Evolutionary conservation across 2,329 filamentous ascomycete species (phyloP).

Genomic region (Exophiala sp.): DNA sequence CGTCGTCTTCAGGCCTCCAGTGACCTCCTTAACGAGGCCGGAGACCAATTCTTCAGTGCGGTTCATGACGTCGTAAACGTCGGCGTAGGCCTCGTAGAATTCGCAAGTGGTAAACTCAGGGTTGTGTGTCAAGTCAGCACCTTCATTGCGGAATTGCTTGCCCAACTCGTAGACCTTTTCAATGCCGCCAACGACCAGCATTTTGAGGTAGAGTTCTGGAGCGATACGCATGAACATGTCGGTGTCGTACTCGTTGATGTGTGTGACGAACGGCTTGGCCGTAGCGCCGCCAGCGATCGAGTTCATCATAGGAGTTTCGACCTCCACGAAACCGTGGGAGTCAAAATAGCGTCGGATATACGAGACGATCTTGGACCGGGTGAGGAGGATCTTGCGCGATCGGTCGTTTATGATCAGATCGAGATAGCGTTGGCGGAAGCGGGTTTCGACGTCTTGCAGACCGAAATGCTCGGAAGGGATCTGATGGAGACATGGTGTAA

Average conservation of each 20-base stretch:
- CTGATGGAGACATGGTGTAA: conserved; percentile 88
- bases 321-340: conserved; percentile 81
- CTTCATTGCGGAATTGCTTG: conserved; percentile 92
- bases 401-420: conserved; percentile 96
- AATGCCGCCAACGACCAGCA: conserved; percentile 87
- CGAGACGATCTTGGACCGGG: conserved; percentile 79
- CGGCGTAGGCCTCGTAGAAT: conserved; percentile 92
- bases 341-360: conserved; percentile 90
- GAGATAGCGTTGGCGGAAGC: conserved; percentile 88
- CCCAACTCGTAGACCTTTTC: conserved; percentile 96
- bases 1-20: conserved; percentile 77
- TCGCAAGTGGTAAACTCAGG: conserved; percentile 97
- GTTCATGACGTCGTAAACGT: conserved; percentile 86
- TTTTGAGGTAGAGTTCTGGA: conserved; percentile 95
- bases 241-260: conserved; percentile 95
- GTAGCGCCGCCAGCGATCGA: conserved; percentile 93
- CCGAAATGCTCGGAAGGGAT: conserved; percentile 88
- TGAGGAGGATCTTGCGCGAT: conserved; percentile 77
- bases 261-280: conserved; percentile 88
- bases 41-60: conserved; percentile 92
- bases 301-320: conserved; percentile 98
- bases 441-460: conserved; percentile 91
- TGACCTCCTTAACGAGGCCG: conserved; percentile 79
- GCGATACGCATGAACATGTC: conserved; percentile 93
- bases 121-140: conserved; percentile 90